Conservation (phyloP, 1,284 basidiomycete species). For the Malassezia dermatis region DNA sequence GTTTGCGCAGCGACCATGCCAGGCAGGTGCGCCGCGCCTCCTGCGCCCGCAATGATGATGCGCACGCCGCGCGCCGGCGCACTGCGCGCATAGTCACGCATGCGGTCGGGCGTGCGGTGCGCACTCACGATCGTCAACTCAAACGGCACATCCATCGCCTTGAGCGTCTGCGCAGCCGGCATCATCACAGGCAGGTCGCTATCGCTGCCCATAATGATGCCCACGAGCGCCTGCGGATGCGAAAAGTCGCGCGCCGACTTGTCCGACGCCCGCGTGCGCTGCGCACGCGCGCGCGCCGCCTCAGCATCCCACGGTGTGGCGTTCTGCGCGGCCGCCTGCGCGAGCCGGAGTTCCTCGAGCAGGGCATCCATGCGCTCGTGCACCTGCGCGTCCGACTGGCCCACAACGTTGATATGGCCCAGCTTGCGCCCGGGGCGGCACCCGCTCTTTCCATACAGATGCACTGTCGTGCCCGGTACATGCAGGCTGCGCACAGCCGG, state of each 20-base stretch:
- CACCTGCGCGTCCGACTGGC: slow-evolving; percentile 67
- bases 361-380: slow-evolving; percentile 50
- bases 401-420: slow-evolving; percentile 91
- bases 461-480: slow-evolving; percentile 68
- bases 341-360: slow-evolving; percentile 35
- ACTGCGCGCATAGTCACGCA: slow-evolving; percentile 70
- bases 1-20: slow-evolving; percentile 98
- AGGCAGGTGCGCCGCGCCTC: slow-evolving; percentile 90
- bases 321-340: slow-evolving; percentile 27
- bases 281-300: slow-evolving; percentile 50
- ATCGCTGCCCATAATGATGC: slow-evolving; percentile 97
- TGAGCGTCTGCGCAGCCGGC: slow-evolving; percentile 73
- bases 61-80: slow-evolving; percentile 66
- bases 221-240: slow-evolving; percentile 67
- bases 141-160: slow-evolving; percentile 72
- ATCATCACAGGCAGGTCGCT: slow-evolving; percentile 92
- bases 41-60: slow-evolving; percentile 85
- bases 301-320: slow-evolving; percentile 54
- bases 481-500: slow-evolving; percentile 42
- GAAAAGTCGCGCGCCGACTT: slow-evolving; percentile 47
- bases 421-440: slow-evolving; percentile 87
- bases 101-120: slow-evolving; percentile 80
- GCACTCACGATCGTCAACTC: slow-evolving; percentile 93
- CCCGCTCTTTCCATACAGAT: slow-evolving; percentile 86
- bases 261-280: slow-evolving; percentile 28